phyloP scores from a whole-genome alignment of 129 eudicot species.

The Lactuca sativa region DNA sequence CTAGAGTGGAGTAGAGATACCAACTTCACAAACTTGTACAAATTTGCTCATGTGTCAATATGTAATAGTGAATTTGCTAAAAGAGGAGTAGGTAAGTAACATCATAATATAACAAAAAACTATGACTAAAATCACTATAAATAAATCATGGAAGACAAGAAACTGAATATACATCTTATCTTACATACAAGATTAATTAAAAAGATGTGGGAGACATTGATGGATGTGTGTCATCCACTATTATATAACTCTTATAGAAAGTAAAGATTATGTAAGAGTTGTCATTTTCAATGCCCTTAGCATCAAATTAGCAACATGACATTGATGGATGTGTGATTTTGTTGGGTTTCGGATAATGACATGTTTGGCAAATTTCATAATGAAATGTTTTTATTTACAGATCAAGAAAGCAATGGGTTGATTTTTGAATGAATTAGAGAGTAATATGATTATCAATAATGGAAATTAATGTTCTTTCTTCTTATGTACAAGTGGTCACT shows the following conservation, averaged over 20 bases:
- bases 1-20: conserved; percentile 39
- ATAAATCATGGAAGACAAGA: conserved; percentile 29
- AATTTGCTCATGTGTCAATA: conserved; percentile 11
- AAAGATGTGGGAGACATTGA: conserved; percentile 28
- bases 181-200: conserved; percentile 23
- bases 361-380: background rate
- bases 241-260: conserved; percentile 1
- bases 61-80: background rate
- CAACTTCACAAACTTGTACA: conserved; percentile 33
- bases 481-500: background rate
- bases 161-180: conserved; percentile 3
- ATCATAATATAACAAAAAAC: conserved; percentile 2
- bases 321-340: background rate
- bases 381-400: background rate
- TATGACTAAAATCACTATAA: conserved; percentile 16
- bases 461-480: background rate
- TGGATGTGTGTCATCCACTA: conserved; percentile 30
- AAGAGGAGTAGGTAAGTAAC: conserved; percentile 30
- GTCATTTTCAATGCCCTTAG: conserved; percentile 5
- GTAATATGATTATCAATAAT: background rate
- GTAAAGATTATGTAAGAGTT: conserved; percentile 9
- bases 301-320: conserved; percentile 18
- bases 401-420: background rate
- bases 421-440: background rate
- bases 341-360: background rate